Base-by-base conservation (phyloP, 2,329 filamentous ascomycete species). In the Colletotrichum ledebouriae region DNA sequence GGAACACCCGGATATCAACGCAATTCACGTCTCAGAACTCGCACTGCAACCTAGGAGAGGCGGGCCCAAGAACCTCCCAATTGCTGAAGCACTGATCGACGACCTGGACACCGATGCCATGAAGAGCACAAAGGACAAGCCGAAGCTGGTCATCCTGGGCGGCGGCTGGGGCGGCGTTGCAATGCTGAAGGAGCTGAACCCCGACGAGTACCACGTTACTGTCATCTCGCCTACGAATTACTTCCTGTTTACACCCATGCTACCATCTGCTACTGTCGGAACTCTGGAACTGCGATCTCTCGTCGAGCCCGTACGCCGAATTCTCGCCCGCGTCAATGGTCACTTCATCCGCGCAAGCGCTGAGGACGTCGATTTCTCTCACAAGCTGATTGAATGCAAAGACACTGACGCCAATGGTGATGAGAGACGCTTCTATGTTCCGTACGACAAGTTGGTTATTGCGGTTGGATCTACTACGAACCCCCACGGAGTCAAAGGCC, bases 241-340 rank as follows among this genome's bases (percentile, higher is more conserved):
- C 82, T 99, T 99, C 81, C 83, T 99, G 37, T 99, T 99, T 79
- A 99, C 96, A 2, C 96, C 96, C 0, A 98, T 99, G 94, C 85
- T 99, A 49, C 96, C 96, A 2, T 97, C 94, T 39, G 97, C 96
- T 7, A 99, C 97, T 0, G 96, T 99, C 6, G 97, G 97, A 12
- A 99, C 96, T 0, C 84, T 99, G 37, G 95, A 97, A 76, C 83
- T 98, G 75, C 87, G 95, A 72, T 97, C 94, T 57, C 84, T 99
- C 67, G 94, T 98, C 46, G 96, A 99, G 79, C 96, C 96, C 0
- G 93, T 99, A 70, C 89, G 96, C 70, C 89, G 93, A 55, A 96
- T 99, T 73, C 84, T 98, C 20, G 83, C 87, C 61, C 86, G 90
- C 61, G 88, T 97, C 25, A 86, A 89, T 66, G 96, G 96, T 4